phyloP scores from a whole-genome alignment of 371 early-diverging fungal species.

The Gilbertella persicaria region DNA sequence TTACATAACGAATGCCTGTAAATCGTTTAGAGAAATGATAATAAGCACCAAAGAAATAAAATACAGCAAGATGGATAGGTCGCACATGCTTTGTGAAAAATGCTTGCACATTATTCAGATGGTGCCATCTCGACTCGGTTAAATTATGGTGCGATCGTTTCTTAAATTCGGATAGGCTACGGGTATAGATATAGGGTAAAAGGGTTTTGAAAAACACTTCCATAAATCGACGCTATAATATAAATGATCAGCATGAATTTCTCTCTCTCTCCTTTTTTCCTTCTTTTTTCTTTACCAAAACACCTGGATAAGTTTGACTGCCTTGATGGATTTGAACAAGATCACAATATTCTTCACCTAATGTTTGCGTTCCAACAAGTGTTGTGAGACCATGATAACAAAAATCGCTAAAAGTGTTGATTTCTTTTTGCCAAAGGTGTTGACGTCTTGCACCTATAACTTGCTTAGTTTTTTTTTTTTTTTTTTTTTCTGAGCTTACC shows the following conservation, averaged over 20 bases:
- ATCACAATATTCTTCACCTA: slow-evolving; percentile 95
- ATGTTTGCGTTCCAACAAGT: slow-evolving; percentile 75
- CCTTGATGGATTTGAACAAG: slow-evolving; percentile 66
- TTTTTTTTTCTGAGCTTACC: slow-evolving; percentile 38
- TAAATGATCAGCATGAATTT: not conserved
- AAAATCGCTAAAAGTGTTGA: slow-evolving; percentile 62
- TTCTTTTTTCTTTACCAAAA: too few species aligned
- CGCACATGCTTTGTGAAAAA: slow-evolving; percentile 43
- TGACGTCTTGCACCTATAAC: slow-evolving; percentile 70
- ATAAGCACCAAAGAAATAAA: slow-evolving; percentile 82
- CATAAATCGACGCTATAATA: slow-evolving; percentile 50
- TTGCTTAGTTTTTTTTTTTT: not conserved
- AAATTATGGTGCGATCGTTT: slow-evolving; percentile 30
- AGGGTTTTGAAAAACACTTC: slow-evolving; percentile 58
- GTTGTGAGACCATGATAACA: slow-evolving; percentile 79
- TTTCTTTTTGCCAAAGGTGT: slow-evolving; percentile 67
- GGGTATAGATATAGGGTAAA: slow-evolving; percentile 61
- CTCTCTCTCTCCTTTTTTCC: not conserved
- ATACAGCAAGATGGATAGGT: slow-evolving; percentile 75
- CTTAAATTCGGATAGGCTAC: slow-evolving; percentile 49
- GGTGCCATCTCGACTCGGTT: slow-evolving; percentile 1
- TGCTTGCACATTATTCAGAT: slow-evolving; percentile 27
- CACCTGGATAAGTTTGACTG: slow-evolving; percentile 51
- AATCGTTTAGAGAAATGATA: slow-evolving; percentile 80
- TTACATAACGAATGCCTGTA: slow-evolving; percentile 76